Evolutionary conservation across 2,329 filamentous ascomycete species (phyloP).

Genomic region (Harringtonia aguacate): DNA sequence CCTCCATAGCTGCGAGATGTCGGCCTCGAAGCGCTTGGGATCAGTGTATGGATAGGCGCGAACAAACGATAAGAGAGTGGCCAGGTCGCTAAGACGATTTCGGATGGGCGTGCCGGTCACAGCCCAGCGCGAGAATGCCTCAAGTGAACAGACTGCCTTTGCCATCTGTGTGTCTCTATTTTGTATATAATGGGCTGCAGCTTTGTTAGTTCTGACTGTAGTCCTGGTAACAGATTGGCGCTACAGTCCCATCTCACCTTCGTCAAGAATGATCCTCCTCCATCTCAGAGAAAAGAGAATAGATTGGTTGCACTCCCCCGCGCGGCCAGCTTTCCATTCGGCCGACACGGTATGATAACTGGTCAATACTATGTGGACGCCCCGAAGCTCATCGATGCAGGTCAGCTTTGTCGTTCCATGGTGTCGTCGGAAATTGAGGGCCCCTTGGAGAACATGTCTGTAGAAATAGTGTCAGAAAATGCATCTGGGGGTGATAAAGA

Average conservation of each 20-base stretch:
- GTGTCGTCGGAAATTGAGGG: conserved; percentile 18
- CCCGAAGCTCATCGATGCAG: conserved; percentile 8
- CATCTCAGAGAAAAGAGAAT: conserved; percentile 24
- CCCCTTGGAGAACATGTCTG: conserved; percentile 17
- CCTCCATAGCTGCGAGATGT: conserved; percentile 29
- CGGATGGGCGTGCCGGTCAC: conserved; percentile 39
- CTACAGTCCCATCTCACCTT: conserved; percentile 19
- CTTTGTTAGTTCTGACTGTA: neutral
- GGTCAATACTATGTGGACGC: conserved; percentile 22
- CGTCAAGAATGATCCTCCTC: conserved; percentile 28
- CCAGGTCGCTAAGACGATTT: conserved; percentile 31
- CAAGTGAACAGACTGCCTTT: conserved; percentile 25
- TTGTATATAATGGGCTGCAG: conserved; percentile 29
- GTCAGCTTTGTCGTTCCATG: conserved; percentile 17
- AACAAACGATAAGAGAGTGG: conserved; percentile 31
- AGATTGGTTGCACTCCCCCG: neutral
- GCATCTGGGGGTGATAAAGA: too few species aligned
- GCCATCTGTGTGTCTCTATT: conserved; percentile 23
- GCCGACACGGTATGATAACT: conserved; percentile 29
- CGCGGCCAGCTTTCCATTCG: conserved; percentile 19
- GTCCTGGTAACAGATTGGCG: too few species aligned
- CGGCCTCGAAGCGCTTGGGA: conserved; percentile 23
- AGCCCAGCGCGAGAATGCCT: conserved; percentile 18
- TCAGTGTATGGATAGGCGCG: conserved; percentile 29
- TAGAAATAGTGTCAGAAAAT: conserved; percentile 1